These are phyloP conservation scores for Fusarium pilosicola DNA, from an alignment of 2,329 filamentous ascomycete genomes.

Conservation along the genomic window DNA sequence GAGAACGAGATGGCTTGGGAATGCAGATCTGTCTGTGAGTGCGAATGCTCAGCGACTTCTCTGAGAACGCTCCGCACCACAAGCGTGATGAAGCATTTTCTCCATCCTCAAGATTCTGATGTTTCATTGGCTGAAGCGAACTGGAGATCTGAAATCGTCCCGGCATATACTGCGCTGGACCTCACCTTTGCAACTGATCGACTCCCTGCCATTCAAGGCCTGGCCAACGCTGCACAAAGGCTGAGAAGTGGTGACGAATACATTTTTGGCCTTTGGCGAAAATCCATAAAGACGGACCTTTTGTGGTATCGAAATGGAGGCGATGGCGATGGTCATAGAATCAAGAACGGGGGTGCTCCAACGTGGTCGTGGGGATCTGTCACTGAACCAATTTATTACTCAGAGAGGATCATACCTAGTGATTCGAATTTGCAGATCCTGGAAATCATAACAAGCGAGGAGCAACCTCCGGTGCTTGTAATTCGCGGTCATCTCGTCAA, in stretches of 20 bases:
- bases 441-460: not conserved
- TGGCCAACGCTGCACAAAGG: not conserved
- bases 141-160: not conserved
- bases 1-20: not conserved
- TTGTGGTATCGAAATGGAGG: not conserved
- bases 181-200: conserved; percentile 3
- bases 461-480: not conserved
- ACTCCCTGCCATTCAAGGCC: not conserved
- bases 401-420: not conserved
- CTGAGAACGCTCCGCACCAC: not conserved
- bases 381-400: not conserved
- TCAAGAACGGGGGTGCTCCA: not conserved
- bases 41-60: not conserved
- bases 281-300: not conserved
- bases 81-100: not conserved
- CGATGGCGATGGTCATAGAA: not conserved
- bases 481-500: not conserved
- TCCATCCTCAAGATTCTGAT: not conserved
- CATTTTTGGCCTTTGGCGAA: not conserved
- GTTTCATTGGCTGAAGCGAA: not conserved
- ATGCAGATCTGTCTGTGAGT: not conserved
- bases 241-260: not conserved
- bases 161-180: not conserved
- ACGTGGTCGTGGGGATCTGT: conserved; percentile 12
- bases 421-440: not conserved